Evolutionary conservation across 2,329 filamentous ascomycete genomes (phyloP), one percentile per base, ranked within the genome.

Genomic region (Corynespora cassiicola): DNA sequence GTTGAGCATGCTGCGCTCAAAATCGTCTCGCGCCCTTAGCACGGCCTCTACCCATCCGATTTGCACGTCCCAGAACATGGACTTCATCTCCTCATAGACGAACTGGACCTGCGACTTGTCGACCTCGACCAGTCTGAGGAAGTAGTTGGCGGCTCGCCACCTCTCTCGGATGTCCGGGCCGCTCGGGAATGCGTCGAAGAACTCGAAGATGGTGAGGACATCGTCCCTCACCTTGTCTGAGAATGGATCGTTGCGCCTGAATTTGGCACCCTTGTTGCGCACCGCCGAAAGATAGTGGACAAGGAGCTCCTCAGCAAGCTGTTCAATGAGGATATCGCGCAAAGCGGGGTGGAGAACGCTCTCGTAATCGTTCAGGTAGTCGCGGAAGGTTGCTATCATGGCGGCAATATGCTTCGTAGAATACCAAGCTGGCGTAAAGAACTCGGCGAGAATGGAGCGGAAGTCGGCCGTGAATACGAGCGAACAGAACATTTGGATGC

Each of bases 21-120:
- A 97, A 73, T 99, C 94, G 68, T 99, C 94, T 54, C 95, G 78
- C 2, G 84, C 79, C 52, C 91, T 80, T 49, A 99, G 65, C 31
- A 96, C 92, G 6, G 88, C 87, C 75, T 99, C 95, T 6, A 99
- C 90, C 94, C 94, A 99, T 29, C 85, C 86, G 42, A 97, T 85
- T 68, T 95, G 90, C 64, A 97, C 75, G 70, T 99, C 94, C 88
- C 92, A 96, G 69, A 96, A 96, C 29, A 82, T 79, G 24, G 72
- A 75, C 77, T 96, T 97, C 74, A 99, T 92, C 5, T 76, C 74
- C 55, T 86, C 86, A 61, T 95, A 97, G 1, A 88, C 84, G 34
- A 87, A 82, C 11, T 90, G 83, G 1, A 96, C 77, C 16, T 75
- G 77, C 33, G 85, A 86, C 62, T 94, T 90, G 19, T 86, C 83